Evolutionary conservation across 2,329 filamentous ascomycete genomes (phyloP), one percentile per base, ranked within the genome.

Genomic region (Ophiostoma populinum): DNA sequence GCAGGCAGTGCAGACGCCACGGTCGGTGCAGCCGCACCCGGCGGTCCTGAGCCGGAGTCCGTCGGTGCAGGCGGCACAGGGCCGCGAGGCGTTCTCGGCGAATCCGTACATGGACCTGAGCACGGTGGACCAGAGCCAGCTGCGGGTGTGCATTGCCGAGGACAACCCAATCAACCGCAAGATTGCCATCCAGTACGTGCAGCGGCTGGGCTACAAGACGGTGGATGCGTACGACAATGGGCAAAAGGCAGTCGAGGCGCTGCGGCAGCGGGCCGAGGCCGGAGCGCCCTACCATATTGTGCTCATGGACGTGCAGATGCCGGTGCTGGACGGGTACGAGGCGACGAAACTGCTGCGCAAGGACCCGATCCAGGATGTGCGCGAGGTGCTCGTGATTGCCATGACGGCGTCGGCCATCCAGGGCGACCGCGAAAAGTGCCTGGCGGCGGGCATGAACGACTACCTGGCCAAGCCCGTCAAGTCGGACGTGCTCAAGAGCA

Each of bases 361-460:
- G 45, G 85, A 94, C 52, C 53, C 70, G 0, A 69, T 83, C 39
- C 76, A 83, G 24, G 68, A 70, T 7, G 82, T 95, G 9, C 68
- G 81, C 35, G 75, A 81, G 43, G 72, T 92, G 2, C 62, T 94
- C n/a, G 80, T 95, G 32, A 94, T 95, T 46, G 87, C 87, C 36
- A 94, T 95, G 87, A 95, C 87, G 1, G 87, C 87, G 1, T 86
- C 78, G 18, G 87, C 87, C 3, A 95, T 95, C 41, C 80, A 90
- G 51, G 87, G 87, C 13, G 87, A 95, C 51, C 68, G 86, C 32
- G 87, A 95, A 52, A 94, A 92, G 57, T 94, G 87, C 46, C 61
- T 94, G n/a, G 82, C 85, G 33, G 82, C 83, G 1, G 87, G 87
- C 29, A 95, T 95, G 87, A 93, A 94, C 54, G 90, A 94, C 49